Conservation (phyloP, 306 rosid species). For the Quercus robur region DNA sequence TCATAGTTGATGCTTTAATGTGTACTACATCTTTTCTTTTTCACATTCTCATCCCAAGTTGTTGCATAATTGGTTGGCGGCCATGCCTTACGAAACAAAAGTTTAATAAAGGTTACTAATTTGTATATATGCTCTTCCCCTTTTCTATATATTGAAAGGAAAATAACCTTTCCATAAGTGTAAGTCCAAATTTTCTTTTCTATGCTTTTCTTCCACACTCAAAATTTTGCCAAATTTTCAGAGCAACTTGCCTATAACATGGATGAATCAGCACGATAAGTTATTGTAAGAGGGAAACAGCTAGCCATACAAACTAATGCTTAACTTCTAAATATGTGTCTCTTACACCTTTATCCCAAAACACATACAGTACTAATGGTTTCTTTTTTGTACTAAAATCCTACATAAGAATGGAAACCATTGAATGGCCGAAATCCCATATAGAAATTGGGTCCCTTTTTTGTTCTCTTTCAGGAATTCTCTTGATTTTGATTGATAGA, state of each 20-base stretch:
- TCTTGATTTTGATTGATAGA: conserved; percentile 18
- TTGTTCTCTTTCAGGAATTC: neutral
- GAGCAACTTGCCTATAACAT: conserved; percentile 17
- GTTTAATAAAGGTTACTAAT: no score
- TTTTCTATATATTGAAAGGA: no score
- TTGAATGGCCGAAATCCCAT: conserved; percentile 9
- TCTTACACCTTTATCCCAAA: neutral
- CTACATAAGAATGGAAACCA: neutral
- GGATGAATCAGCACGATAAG: neutral
- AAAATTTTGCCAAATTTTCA: conserved; percentile 5
- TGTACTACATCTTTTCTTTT: neutral
- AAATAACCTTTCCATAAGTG: neutral
- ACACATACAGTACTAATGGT: conserved; percentile 6
- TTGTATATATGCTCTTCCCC: no score
- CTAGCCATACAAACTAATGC: conserved; percentile 23
- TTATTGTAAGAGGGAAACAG: conserved; percentile 21
- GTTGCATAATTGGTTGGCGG: no score
- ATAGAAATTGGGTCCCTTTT: neutral
- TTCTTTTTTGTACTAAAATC: conserved; percentile 1
- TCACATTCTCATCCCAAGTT: no score
- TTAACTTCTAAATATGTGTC: neutral
- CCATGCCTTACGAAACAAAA: no score
- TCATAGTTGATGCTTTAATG: neutral
- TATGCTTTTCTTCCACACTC: neutral
- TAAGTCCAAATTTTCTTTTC: conserved; percentile 7